A percentile compares a stretch with the other conserved stretches of the same genome.
Evolutionary conservation across 2,329 filamentous ascomycete species (phyloP).

Genomic region (Coniochaeta pulveracea): DNA sequence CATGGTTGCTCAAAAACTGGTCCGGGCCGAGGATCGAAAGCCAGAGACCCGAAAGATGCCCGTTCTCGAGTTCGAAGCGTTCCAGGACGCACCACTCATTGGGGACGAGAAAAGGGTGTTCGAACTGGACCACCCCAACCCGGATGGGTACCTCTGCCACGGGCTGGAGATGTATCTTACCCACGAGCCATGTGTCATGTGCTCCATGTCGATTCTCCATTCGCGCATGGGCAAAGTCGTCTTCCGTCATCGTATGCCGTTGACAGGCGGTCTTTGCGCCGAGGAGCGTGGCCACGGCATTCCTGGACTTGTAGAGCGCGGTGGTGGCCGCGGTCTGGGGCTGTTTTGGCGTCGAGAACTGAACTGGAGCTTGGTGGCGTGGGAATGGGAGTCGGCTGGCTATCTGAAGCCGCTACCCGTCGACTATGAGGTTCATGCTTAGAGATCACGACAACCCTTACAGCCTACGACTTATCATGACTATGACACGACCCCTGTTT

Average conservation of each 20-base stretch:
- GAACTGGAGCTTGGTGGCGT: slow-evolving; percentile 77
- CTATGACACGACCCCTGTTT: slow-evolving; percentile 5
- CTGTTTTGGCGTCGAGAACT: slow-evolving; percentile 65
- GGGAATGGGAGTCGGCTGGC: slow-evolving; percentile 55
- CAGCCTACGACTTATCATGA: slow-evolving; percentile 8
- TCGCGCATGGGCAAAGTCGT: slow-evolving; percentile 82
- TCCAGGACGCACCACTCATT: slow-evolving; percentile 59
- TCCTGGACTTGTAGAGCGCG: slow-evolving; percentile 23
- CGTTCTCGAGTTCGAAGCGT: slow-evolving; percentile 46
- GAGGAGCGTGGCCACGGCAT: slow-evolving; percentile 49
- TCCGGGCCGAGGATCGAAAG: slow-evolving; percentile 38
- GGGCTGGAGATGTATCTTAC: slow-evolving; percentile 89
- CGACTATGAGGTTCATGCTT: slow-evolving; percentile 37
- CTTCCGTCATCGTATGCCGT: slow-evolving; percentile 67
- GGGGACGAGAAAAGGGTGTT: slow-evolving; percentile 53
- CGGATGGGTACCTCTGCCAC: slow-evolving; percentile 86
- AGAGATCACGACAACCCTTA: slow-evolving; percentile 5
- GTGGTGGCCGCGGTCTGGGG: slow-evolving; percentile 50
- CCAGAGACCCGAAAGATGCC: slow-evolving; percentile 16
- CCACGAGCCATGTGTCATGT: slow-evolving; percentile 94
- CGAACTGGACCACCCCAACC: slow-evolving; percentile 50
- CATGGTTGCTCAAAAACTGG: slow-evolving; percentile 64
- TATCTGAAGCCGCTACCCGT: slow-evolving; percentile 24
- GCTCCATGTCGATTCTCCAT: slow-evolving; percentile 91
- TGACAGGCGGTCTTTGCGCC: slow-evolving; percentile 73